Percentiles rank a stretch among this genome's conserved stretches.
phyloP scores from a whole-genome alignment of 441 rosid genomes.

The Croton setiger region DNA sequence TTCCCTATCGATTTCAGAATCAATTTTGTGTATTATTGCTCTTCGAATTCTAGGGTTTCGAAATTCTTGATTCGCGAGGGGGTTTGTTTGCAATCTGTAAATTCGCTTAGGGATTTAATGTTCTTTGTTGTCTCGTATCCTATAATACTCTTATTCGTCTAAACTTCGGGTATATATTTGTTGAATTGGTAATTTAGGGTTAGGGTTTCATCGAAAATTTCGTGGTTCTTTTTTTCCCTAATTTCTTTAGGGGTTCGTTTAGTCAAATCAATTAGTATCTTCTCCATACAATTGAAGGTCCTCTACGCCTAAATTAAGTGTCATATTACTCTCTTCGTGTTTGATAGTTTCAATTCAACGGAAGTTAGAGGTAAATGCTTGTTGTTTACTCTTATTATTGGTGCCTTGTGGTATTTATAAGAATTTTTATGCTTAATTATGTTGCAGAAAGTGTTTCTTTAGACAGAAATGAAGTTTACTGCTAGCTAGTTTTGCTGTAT shows the following conservation, averaged over 20 bases:
- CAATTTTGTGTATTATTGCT: conserved; percentile 30
- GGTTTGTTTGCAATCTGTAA: conserved; percentile 25
- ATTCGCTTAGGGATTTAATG: conserved; percentile 37
- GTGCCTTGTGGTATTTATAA: background rate
- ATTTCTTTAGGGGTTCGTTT: conserved; percentile 25
- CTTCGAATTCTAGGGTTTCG: conserved; percentile 27
- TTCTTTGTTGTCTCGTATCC: background rate
- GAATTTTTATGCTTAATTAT: background rate
- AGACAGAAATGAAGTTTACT: background rate
- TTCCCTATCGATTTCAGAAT: conserved; percentile 8
- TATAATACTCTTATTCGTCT: conserved; percentile 9
- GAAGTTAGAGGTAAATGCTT: conserved; percentile 25
- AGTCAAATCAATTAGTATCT: background rate
- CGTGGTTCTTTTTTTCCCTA: conserved; percentile 25
- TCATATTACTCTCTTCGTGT: background rate
- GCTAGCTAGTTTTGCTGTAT: background rate
- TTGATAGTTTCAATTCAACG: conserved; percentile 18
- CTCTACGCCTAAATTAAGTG: background rate
- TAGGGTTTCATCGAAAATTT: conserved; percentile 41
- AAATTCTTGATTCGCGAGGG: conserved; percentile 22
- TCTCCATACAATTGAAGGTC: background rate
- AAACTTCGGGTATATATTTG: conserved; percentile 22
- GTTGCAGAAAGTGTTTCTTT: background rate
- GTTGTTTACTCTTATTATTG: background rate
- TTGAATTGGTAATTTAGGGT: conserved; percentile 47